These are phyloP conservation scores for Isatis tinctoria DNA, from an alignment of 345 rosid genomes.

Conservation along the genomic window DNA sequence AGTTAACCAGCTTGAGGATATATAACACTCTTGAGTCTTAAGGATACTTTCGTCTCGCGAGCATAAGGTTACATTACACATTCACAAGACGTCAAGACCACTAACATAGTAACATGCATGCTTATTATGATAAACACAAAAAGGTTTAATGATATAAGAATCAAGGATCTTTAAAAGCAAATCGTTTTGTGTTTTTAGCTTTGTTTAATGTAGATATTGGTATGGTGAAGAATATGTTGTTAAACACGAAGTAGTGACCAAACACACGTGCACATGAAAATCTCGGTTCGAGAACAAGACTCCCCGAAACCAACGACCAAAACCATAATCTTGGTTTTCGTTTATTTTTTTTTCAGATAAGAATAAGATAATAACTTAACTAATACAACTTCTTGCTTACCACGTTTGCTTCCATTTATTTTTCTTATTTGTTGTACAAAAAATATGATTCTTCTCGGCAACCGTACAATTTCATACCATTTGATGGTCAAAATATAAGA, in stretches of 20 bases:
- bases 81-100: not conserved
- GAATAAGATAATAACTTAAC: not conserved
- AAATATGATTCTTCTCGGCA: not conserved
- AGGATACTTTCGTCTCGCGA: not conserved
- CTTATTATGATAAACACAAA: not conserved
- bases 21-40: not conserved
- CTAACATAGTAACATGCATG: not conserved
- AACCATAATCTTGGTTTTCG: constrained; percentile 33
- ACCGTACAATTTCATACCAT: not conserved
- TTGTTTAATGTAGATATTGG: constrained; percentile 6
- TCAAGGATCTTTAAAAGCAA: constrained; percentile 4
- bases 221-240: constrained; percentile 23
- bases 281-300: constrained; percentile 37
- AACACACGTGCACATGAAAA: constrained; percentile 39
- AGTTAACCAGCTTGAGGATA: no score
- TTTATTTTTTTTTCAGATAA: not conserved
- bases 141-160: not conserved
- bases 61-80: not conserved
- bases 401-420: constrained; percentile 4
- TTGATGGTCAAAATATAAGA: not conserved
- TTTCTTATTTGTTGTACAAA: not conserved
- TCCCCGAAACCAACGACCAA: constrained; percentile 31
- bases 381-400: constrained; percentile 24
- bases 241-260: constrained; percentile 40
- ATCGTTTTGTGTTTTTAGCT: not conserved